phyloP scores from a whole-genome alignment of 495 filamentous ascomycete species.

The Aspergillus hancockii region DNA sequence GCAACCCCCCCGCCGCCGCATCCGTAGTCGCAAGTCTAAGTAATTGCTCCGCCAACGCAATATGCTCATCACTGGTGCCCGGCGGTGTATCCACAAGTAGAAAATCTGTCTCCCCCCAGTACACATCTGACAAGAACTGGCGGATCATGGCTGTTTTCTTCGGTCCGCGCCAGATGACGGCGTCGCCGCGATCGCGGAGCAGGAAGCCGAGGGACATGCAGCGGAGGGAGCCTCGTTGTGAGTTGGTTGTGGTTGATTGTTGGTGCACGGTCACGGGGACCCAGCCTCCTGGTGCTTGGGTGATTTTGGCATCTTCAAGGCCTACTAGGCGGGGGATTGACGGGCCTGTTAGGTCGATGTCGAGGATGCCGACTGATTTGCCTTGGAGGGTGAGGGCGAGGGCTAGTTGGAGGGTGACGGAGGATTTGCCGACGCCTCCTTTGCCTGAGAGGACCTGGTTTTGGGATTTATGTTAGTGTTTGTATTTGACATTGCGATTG shows the following conservation, averaged over 20 bases:
- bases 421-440: constrained; percentile 97
- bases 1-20: constrained; percentile 25
- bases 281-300: constrained; percentile 87
- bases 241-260: not conserved
- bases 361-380: constrained; percentile 89
- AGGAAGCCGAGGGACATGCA: constrained; percentile 96
- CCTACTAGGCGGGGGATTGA: constrained; percentile 93
- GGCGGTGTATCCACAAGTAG: constrained; percentile 95
- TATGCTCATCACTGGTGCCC: constrained; percentile 96
- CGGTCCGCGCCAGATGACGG: constrained; percentile 94
- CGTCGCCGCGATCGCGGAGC: constrained; percentile 77
- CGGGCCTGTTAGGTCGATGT: constrained; percentile 93
- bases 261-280: constrained; percentile 78
- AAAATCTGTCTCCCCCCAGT: constrained; percentile 87
- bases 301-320: constrained; percentile 85
- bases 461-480: not conserved
- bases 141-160: constrained; percentile 99
- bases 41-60: constrained; percentile 85
- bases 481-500: not conserved
- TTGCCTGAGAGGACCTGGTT: constrained; percentile 84
- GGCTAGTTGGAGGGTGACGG: constrained; percentile 91
- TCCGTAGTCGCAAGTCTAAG: constrained; percentile 52
- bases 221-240: constrained; percentile 60
- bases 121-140: constrained; percentile 88
- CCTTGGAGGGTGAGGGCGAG: constrained; percentile 82